Base-by-base conservation (phyloP, 129 eudicot genomes). In the Rutidosis leptorrhynchoides region DNA sequence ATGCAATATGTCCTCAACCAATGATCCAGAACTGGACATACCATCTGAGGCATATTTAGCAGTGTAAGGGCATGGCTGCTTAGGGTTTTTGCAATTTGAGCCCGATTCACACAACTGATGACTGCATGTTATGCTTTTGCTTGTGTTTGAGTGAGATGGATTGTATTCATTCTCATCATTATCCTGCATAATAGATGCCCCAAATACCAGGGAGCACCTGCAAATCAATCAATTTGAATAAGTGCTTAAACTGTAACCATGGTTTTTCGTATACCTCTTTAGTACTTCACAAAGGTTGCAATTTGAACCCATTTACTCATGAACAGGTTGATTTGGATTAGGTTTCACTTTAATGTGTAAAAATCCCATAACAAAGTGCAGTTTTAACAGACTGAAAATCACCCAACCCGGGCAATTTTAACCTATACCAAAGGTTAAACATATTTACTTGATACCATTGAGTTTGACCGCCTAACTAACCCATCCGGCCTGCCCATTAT, bases 181-280 rank as follows among this genome's bases (percentile, higher is more conserved):
- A 81, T 86, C 99, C 99, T 94, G 99, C 99, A 94, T 83, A 89
- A 94, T 94, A 86, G 94, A 84, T 86, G 97, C 97, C 94, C 97
- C 97, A 83, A 78, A 89, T 80, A 94, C 86, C 80, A 89, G 79
- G 95, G 99, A 85, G 99, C 97, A 94, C 97, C 97, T 94, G 97
- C 88, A 85, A 89, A 89, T 94, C 99, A 94, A 94, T 94, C 88
- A 94, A 77, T 79, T 81, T 89, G 83, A 86, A 94, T 94, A 89
- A 94, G 99, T 55, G 87, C 85, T 82, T 84, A 85, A 85, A 76
- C 86, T 81, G 87, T 83, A 60, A 68, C 77, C 76, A 72, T 30
- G 51, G 45, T 71, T 65, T 9, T 42, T 32, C 67, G 73, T 53
- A 63, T 40, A 80, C 74, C 74, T 59, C 77, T 32, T 52, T 14